phyloP scores from a whole-genome alignment of 768 basidiomycete species.

The Suillus placidus region DNA sequence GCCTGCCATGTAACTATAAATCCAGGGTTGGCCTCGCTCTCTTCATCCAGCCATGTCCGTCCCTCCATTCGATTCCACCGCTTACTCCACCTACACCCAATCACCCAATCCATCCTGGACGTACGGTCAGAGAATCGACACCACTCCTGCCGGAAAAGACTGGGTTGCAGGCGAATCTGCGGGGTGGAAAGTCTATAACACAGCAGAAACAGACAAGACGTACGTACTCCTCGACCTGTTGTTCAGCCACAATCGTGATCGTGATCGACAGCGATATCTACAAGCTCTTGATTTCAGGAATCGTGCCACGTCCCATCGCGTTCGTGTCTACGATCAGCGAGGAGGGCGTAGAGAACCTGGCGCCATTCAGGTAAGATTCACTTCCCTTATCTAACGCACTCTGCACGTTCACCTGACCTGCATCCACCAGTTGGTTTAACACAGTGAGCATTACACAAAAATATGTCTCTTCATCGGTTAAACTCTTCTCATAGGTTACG shows the following conservation, averaged over 20 bases:
- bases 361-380: slow-evolving; percentile 43
- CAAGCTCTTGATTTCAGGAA: slow-evolving; percentile 39
- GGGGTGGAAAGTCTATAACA: slow-evolving; percentile 39
- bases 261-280: slow-evolving; percentile 29
- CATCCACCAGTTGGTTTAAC: slow-evolving; percentile 29
- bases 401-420: background rate
- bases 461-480: background rate
- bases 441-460: slow-evolving; percentile 18
- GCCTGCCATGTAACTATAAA: background rate
- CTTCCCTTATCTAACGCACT: background rate
- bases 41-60: slow-evolving; percentile 25
- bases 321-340: slow-evolving; percentile 43
- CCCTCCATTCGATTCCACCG: slow-evolving; percentile 28
- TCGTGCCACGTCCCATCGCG: slow-evolving; percentile 48
- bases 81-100: slow-evolving; percentile 28
- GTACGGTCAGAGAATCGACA: slow-evolving; percentile 33
- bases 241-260: background rate
- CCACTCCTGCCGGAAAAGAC: slow-evolving; percentile 29
- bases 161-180: slow-evolving; percentile 39
- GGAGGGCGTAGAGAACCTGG: slow-evolving; percentile 42
- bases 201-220: slow-evolving; percentile 31
- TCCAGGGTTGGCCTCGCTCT: background rate
- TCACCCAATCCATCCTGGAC: slow-evolving; percentile 36
- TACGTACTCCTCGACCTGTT: slow-evolving; percentile 15
- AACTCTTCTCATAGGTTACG: slow-evolving; percentile 19